phyloP scores from a whole-genome alignment of 352 stramenopile genomes.

The Peronospora belbahrii region DNA sequence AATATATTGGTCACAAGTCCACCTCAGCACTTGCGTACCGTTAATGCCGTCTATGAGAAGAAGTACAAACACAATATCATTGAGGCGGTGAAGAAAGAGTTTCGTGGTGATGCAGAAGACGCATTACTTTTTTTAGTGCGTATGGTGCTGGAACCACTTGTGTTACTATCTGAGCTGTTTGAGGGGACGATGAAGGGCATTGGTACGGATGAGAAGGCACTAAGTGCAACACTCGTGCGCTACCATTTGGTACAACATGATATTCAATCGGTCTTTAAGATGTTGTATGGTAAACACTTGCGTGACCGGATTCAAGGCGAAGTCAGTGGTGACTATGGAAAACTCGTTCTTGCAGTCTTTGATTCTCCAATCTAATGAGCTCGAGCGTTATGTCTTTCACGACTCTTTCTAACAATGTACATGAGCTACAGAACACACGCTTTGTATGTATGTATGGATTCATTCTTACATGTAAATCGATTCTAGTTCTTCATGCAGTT shows the following conservation, averaged over 20 bases:
- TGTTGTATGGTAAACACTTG: slow-evolving; percentile 70
- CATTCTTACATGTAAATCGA: too few relatives aligned
- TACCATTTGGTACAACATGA: slow-evolving; percentile 77
- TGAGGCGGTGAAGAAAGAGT: slow-evolving; percentile 61
- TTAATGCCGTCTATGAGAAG: slow-evolving; percentile 53
- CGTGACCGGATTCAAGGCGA: slow-evolving; percentile 74
- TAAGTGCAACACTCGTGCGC: slow-evolving; percentile 58
- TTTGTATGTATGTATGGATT: too few relatives aligned
- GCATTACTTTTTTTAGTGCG: slow-evolving; percentile 55
- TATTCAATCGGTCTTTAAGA: slow-evolving; percentile 79
- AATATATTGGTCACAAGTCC: slow-evolving; percentile 42
- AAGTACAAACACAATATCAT: slow-evolving; percentile 63
- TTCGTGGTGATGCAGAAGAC: slow-evolving; percentile 46
- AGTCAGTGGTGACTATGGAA: slow-evolving; percentile 64
- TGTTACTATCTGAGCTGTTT: slow-evolving; percentile 56
- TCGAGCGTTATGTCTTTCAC: too few relatives aligned
- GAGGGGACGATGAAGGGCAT: slow-evolving; percentile 67
- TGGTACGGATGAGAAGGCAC: slow-evolving; percentile 60
- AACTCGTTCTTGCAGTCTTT: slow-evolving; percentile 57
- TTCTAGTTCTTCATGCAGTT: too few relatives aligned
- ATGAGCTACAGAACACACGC: too few relatives aligned
- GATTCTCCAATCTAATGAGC: too few relatives aligned
- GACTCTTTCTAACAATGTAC: too few relatives aligned
- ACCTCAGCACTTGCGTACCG: slow-evolving; percentile 51
- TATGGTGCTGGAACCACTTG: slow-evolving; percentile 55